Base-by-base conservation (phyloP, 192 early-diverging fungal genomes). In the Coemansia sp. region DNA sequence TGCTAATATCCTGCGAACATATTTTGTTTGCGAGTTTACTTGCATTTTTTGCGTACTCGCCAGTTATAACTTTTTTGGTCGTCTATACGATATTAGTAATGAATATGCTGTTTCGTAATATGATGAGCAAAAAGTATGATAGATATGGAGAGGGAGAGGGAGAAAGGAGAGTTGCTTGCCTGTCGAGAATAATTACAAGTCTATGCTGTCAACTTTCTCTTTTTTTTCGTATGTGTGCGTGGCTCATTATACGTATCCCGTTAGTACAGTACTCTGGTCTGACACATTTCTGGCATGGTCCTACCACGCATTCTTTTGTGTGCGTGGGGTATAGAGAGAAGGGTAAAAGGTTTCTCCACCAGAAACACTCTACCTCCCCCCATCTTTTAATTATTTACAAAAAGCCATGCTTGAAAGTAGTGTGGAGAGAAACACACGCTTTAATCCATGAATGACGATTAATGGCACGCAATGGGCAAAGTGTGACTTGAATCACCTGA, bases 251-350 rank as follows among this genome's bases (percentile, higher is more conserved):
- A 6, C 1, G n/a, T 21, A 7, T 10, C 26, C 26, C 3, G 30
- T 30, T 30, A 13, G 13, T 55, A 13, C 55, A 30, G 32, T n/a
- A 58, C 7, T 58, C 6, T 32, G 55, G 55, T 58, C 55, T 58
- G 55, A 58, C 55, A 58, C 55, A 58, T 17, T 13, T 16, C 30
- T 5, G 55, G 14, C 55, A 33, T 58, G 55, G 55, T 55, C 53
- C 26, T 9, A 21, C 47, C 47, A 50, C 9, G 47, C 47, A 50
- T 50, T 23, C 8, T 9, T 19, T 19, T 21, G 8, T 9, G n/a
- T 21, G 19, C 11, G 47, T 10, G 26, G 47, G 47, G 19, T 3
- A 7, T 19, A n/a, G 19, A 10, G 19, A 23, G 8, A 50, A 21
- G 3, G 8, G 26, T 26, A 21, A 9, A 21, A 50, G 1, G 6